Evolutionary conservation across 75 land plant species (phyloP).

Genomic region (Cunninghamia lanceolata): DNA sequence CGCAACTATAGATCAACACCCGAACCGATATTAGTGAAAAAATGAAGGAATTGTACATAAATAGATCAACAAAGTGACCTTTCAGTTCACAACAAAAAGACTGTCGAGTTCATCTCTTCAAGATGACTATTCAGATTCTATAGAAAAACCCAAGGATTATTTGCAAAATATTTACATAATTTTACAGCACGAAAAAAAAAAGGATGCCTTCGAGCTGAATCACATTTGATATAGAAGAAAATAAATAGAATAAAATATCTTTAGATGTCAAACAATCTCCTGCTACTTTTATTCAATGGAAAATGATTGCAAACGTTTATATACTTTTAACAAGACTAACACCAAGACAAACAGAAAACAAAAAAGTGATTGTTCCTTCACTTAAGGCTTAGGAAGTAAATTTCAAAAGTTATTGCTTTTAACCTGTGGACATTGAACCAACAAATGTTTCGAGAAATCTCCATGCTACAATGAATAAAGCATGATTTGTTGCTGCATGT

Average conservation of each 20-base stretch:
- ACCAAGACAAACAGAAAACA: not conserved
- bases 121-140: too few relatives aligned
- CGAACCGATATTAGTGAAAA: too few relatives aligned
- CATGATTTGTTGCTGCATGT: constrained; percentile 55
- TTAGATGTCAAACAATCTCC: not conserved
- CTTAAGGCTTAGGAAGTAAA: not conserved
- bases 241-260: not conserved
- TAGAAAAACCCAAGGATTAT: too few relatives aligned
- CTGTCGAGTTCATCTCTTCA: too few relatives aligned
- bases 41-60: too few relatives aligned
- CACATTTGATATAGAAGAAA: not conserved
- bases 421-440: constrained; percentile 94
- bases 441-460: constrained; percentile 93
- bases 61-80: too few relatives aligned
- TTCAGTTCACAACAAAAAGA: too few relatives aligned
- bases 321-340: not conserved
- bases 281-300: not conserved
- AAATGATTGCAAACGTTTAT: not conserved
- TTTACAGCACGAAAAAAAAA: not conserved
- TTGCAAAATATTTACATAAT: too few relatives aligned
- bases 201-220: not conserved
- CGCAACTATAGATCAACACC: too few relatives aligned
- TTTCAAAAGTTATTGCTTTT: not conserved
- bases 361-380: not conserved
- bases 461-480: constrained; percentile 54